phyloP scores from a whole-genome alignment of 2,329 filamentous ascomycete species.

The Penicillium brevicompactum region DNA sequence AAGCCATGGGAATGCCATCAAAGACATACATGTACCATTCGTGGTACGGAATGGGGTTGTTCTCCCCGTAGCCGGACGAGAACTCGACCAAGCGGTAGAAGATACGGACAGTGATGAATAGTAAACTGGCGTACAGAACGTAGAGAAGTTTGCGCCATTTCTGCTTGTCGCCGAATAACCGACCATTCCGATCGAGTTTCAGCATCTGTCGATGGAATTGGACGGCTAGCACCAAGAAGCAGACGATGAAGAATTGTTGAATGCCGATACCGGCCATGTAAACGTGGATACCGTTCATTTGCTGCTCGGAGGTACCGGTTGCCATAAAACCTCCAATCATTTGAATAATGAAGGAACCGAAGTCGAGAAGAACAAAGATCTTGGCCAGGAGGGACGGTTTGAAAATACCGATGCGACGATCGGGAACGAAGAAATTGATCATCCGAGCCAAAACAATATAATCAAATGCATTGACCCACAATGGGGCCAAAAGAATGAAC shows the following conservation, averaged over 20 bases:
- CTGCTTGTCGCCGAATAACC: not conserved
- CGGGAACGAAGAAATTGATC: conserved; percentile 48
- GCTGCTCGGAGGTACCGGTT: not conserved
- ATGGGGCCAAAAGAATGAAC: conserved; percentile 12
- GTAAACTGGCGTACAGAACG: conserved; percentile 53
- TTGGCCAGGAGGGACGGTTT: conserved; percentile 40
- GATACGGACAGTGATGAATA: conserved; percentile 56
- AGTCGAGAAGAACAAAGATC: conserved; percentile 47
- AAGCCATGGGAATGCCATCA: conserved; percentile 44
- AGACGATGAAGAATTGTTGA: conserved; percentile 56
- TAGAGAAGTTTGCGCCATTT: conserved; percentile 4
- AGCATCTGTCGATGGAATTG: conserved; percentile 51
- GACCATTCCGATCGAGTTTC: conserved; percentile 26
- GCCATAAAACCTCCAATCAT: conserved; percentile 23
- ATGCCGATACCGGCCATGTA: conserved; percentile 43
- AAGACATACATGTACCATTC: conserved; percentile 44
- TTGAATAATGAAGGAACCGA: conserved; percentile 27
- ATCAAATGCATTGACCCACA: conserved; percentile 48
- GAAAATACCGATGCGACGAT: conserved; percentile 40
- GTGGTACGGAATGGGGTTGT: conserved; percentile 42
- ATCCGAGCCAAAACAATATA: conserved; percentile 53
- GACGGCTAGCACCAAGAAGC: conserved; percentile 53
- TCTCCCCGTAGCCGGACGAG: conserved; percentile 44
- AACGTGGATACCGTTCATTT: conserved; percentile 26
- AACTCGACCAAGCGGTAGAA: conserved; percentile 63